These are phyloP conservation scores for Logfia minima DNA, from an alignment of 129 eudicot genomes.

Conservation along the genomic window DNA sequence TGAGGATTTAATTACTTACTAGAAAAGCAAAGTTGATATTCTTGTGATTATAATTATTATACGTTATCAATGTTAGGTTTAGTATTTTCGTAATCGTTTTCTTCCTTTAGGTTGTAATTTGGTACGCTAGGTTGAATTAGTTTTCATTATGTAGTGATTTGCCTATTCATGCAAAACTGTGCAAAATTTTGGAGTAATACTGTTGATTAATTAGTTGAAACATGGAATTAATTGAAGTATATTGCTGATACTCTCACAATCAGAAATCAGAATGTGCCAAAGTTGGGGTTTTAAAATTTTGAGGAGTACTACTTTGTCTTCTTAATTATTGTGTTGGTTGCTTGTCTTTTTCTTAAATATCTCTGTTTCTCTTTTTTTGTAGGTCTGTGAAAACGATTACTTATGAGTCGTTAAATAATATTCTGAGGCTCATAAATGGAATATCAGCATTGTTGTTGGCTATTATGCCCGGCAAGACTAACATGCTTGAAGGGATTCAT, in stretches of 20 bases:
- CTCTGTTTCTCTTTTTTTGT: slow-evolving; percentile 13
- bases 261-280: neutral
- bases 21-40: neutral
- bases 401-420: slow-evolving; percentile 72
- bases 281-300: neutral
- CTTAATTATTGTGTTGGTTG: neutral
- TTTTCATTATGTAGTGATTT: neutral
- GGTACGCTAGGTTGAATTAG: neutral
- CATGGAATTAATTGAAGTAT: slow-evolving; percentile 6
- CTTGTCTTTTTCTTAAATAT: slow-evolving; percentile 10
- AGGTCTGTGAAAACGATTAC: slow-evolving; percentile 96
- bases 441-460: slow-evolving; percentile 82
- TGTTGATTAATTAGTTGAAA: neutral
- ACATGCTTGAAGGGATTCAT: slow-evolving; percentile 93
- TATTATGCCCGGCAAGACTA: slow-evolving; percentile 80
- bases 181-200: neutral
- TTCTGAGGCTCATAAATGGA: slow-evolving; percentile 86
- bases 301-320: neutral
- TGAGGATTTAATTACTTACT: slow-evolving; percentile 11
- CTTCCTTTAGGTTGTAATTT: neutral
- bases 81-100: neutral
- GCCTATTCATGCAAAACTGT: neutral
- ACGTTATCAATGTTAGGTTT: neutral
- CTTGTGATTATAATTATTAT: neutral
- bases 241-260: neutral